These are phyloP conservation scores for Ophiostoma ips DNA, from an alignment of 2,329 filamentous ascomycete species.

Conservation along the genomic window DNA sequence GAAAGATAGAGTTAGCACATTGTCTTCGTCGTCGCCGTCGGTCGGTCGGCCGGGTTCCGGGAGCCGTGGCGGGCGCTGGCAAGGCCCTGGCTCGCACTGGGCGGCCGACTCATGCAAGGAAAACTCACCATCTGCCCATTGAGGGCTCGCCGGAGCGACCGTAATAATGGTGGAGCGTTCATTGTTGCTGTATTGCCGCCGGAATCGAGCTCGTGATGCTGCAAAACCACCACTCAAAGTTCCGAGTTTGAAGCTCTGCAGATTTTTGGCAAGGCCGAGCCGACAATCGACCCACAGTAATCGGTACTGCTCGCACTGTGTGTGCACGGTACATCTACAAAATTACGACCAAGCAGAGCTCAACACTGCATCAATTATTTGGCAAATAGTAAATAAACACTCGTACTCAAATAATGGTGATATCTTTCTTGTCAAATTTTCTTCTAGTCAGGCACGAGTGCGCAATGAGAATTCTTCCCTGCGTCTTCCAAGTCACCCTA, in stretches of 20 bases:
- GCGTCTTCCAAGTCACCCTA: constrained; percentile 1
- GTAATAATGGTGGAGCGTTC: constrained; percentile 23
- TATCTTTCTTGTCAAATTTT: neutral
- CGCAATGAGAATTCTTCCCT: neutral
- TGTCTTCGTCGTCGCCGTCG: neutral
- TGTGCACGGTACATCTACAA: neutral
- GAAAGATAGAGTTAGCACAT: neutral
- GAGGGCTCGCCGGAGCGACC: constrained; percentile 21
- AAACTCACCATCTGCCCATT: constrained; percentile 19
- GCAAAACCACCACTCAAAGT: neutral
- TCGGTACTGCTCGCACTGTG: constrained; percentile 15
- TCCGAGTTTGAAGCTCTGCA: neutral
- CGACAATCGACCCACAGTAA: constrained; percentile 13
- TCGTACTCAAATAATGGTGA: too few species aligned
- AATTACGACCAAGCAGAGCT: neutral
- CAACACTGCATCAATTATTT: neutral
- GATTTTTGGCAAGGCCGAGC: neutral
- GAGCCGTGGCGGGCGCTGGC: neutral
- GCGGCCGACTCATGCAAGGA: too few species aligned
- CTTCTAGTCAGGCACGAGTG: neutral
- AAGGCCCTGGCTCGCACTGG: neutral
- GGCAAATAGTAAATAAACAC: too few species aligned
- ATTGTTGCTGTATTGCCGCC: constrained; percentile 17
- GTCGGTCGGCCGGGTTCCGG: neutral
- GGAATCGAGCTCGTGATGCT: constrained; percentile 1